phyloP scores from a whole-genome alignment of 148 eudicot genomes.

The Fallopia convolvulus region DNA sequence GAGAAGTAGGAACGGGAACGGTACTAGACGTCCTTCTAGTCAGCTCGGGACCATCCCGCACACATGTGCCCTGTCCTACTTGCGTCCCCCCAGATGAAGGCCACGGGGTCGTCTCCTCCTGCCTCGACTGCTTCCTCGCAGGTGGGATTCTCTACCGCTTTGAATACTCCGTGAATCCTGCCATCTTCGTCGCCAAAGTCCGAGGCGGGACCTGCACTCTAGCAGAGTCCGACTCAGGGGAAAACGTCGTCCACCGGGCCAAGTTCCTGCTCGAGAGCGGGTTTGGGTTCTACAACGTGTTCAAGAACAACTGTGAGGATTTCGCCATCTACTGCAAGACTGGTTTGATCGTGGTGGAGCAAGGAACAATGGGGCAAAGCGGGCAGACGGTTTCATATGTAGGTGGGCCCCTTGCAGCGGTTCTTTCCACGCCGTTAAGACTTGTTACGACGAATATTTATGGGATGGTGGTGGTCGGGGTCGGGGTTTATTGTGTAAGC shows the following conservation, averaged over 20 bases:
- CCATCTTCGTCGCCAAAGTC: constrained; percentile 65
- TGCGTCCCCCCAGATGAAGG: constrained; percentile 46
- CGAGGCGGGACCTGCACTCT: constrained; percentile 87
- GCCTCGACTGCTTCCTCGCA: constrained; percentile 63
- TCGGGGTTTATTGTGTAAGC: constrained; percentile 63
- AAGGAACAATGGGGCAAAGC: constrained; percentile 56
- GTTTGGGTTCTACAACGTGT: constrained; percentile 61
- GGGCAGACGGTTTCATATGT: constrained; percentile 66
- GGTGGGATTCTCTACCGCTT: constrained; percentile 68
- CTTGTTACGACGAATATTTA: constrained; percentile 48
- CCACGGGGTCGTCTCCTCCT: constrained; percentile 67
- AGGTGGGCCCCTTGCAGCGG: constrained; percentile 73
- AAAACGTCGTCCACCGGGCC: constrained; percentile 56
- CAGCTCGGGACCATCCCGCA: constrained; percentile 58
- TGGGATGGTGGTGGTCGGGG: constrained; percentile 64
- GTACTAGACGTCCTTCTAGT: constrained; percentile 55
- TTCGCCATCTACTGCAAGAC: constrained; percentile 85
- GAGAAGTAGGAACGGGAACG: constrained; percentile 86
- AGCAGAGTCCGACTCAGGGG: constrained; percentile 45
- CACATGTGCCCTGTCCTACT: constrained; percentile 52
- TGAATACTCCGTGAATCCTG: constrained; percentile 53
- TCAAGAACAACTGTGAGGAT: constrained; percentile 78
- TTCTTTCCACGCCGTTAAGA: constrained; percentile 46
- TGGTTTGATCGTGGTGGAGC: constrained; percentile 50
- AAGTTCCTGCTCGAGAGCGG: constrained; percentile 55